Evolutionary conservation across 208 protist genomes (phyloP).

Genomic region (Trypanosoma congolense): DNA sequence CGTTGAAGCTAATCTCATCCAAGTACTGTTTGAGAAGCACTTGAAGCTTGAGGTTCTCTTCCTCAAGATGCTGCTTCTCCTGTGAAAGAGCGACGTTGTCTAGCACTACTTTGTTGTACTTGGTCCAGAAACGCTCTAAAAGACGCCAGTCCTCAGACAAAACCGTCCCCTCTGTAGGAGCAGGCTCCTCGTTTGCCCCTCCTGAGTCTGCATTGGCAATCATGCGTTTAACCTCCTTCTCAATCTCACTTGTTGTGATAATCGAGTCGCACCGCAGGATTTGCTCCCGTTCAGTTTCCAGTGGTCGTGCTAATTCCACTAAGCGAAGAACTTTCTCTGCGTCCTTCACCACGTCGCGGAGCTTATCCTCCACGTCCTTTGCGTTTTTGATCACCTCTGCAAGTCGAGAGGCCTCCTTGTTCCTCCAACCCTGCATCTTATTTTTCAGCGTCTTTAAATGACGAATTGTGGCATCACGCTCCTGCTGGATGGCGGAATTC

Average conservation of each 20-base stretch:
- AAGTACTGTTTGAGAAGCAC: conserved; percentile 93
- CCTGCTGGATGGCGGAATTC: conserved; percentile 87
- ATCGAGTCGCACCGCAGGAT: conserved; percentile 87
- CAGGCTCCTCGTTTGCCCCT: conserved; percentile 20
- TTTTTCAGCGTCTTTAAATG: conserved; percentile 92
- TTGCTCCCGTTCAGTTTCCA: conserved; percentile 95
- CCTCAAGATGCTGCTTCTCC: conserved; percentile 80
- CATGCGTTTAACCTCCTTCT: conserved; percentile 59
- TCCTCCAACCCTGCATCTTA: conserved; percentile 91
- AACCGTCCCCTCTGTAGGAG: conserved; percentile 25
- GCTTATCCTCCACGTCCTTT: conserved; percentile 61
- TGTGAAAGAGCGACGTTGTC: conserved; percentile 92
- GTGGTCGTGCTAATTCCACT: conserved; percentile 87
- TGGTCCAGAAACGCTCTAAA: conserved; percentile 92
- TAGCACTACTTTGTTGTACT: conserved; percentile 94
- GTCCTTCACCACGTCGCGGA: conserved; percentile 59
- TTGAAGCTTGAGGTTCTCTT: conserved; percentile 89
- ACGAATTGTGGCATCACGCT: conserved; percentile 87
- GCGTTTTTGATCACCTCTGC: conserved; percentile 89
- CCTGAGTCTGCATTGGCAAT: conserved; percentile 36
- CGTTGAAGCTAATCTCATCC: conserved; percentile 93
- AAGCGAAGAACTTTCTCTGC: conserved; percentile 91
- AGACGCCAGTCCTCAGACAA: conserved; percentile 85
- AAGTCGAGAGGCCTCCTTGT: conserved; percentile 78
- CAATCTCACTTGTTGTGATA: conserved; percentile 57